phyloP scores from a whole-genome alignment of 2,329 filamentous ascomycete genomes.

The Tolypocladium sp. region DNA sequence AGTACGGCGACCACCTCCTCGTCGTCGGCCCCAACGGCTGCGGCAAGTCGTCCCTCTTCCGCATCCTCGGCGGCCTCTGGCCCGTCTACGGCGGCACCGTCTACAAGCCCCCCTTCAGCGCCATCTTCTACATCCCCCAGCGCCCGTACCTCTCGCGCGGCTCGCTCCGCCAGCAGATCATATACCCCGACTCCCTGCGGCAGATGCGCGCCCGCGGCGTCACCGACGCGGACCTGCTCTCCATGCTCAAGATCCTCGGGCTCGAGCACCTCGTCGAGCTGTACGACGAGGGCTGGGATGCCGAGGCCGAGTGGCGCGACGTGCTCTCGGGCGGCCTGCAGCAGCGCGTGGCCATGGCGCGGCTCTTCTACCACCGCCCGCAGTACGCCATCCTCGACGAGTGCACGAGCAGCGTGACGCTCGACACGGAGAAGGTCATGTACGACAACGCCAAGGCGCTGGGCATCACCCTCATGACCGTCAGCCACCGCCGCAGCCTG shows the following conservation, averaged over 20 bases:
- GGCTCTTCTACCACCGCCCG: conserved; percentile 87
- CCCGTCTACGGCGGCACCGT: conserved; percentile 94
- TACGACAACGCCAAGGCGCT: conserved; percentile 91
- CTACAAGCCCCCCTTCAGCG: conserved; percentile 79
- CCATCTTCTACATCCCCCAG: conserved; percentile 98
- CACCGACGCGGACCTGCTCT: conserved; percentile 70
- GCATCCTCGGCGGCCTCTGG: conserved; percentile 93
- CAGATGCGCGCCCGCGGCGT: conserved; percentile 81
- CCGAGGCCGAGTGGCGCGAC: conserved; percentile 93
- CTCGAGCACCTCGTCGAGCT: conserved; percentile 75
- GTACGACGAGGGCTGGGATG: conserved; percentile 75
- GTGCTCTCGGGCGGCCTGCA: conserved; percentile 87
- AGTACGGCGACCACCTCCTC: conserved; percentile 79
- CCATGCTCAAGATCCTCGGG: conserved; percentile 69
- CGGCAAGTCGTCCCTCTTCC: conserved; percentile 91
- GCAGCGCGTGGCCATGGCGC: conserved; percentile 93
- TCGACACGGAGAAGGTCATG: conserved; percentile 92
- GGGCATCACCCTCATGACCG: conserved; percentile 94
- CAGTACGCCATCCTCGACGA: conserved; percentile 95
- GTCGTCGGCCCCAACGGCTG: conserved; percentile 96
- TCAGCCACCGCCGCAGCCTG: conserved; percentile 79
- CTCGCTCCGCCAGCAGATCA: conserved; percentile 90
- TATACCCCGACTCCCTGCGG: conserved; percentile 82
- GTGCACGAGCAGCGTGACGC: conserved; percentile 89
- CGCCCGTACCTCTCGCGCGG: conserved; percentile 88